Conservation (phyloP, 306 rosid genomes). For the Betula pendula region DNA sequence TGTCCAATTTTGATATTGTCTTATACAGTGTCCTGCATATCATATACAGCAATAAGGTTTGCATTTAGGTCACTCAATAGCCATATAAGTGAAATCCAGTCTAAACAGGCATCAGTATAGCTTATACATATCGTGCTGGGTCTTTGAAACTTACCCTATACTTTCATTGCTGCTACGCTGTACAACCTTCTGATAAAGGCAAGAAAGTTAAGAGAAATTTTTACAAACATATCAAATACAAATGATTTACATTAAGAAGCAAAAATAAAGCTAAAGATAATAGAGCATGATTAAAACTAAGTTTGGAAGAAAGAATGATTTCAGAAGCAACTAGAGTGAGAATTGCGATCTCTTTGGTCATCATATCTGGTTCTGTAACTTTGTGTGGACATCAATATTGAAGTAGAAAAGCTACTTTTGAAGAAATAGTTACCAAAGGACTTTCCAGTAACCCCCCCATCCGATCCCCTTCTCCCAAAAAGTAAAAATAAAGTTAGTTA, state of each 20-base stretch:
- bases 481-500: not conserved
- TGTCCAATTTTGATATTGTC: conserved; percentile 50
- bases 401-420: not conserved
- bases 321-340: conserved; percentile 2
- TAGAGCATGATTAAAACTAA: not conserved
- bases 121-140: conserved; percentile 52
- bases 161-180: conserved; percentile 45
- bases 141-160: conserved; percentile 42
- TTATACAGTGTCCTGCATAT: conserved; percentile 58
- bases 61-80: conserved; percentile 17
- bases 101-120: conserved; percentile 29
- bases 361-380: not conserved
- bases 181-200: conserved; percentile 37
- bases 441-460: not conserved
- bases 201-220: conserved; percentile 4
- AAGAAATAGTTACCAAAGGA: not conserved
- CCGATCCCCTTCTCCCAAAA: not conserved
- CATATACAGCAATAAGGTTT: conserved; percentile 27
- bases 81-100: conserved; percentile 22
- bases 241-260: not conserved
- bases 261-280: not conserved
- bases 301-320: conserved; percentile 5
- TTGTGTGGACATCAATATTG: not conserved
- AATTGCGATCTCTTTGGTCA: not conserved
- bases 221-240: not conserved